Conservation (phyloP, 1,139 yeast species). For the Scheffersomyces lignicola region DNA sequence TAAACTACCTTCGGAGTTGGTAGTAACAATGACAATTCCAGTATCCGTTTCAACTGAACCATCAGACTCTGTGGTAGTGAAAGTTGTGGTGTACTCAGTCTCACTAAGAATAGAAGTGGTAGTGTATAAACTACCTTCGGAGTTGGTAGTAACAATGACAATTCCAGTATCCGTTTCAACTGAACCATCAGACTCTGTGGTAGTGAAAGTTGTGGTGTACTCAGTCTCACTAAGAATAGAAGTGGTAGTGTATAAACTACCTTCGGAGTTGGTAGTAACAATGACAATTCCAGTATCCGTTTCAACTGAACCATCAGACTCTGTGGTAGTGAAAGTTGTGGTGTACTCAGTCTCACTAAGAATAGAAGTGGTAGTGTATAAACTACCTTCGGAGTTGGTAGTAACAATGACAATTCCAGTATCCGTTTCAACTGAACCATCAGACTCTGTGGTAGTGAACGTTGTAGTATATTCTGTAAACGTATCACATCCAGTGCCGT, state of each 20-base stretch:
- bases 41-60: conserved; percentile 4
- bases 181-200: conserved; percentile 17
- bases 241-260: conserved; percentile 1
- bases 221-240: conserved; percentile 5
- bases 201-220: conserved; percentile 17
- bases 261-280: conserved; percentile 1
- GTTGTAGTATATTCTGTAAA: conserved; percentile 19
- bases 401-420: conserved; percentile 13
- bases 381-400: conserved; percentile 11
- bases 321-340: conserved; percentile 18
- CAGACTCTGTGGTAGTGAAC: conserved; percentile 15
- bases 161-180: conserved; percentile 14
- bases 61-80: conserved; percentile 2
- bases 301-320: conserved; percentile 17
- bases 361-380: conserved; percentile 11
- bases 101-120: neutral
- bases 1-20: conserved; percentile 8
- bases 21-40: conserved; percentile 8
- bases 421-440: conserved; percentile 17
- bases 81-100: conserved; percentile 4
- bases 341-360: conserved; percentile 15
- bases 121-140: conserved; percentile 9
- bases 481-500: conserved; percentile 4
- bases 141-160: conserved; percentile 5
- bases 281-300: conserved; percentile 17